Percentiles rank a stretch among this genome's conserved stretches.
phyloP scores from a whole-genome alignment of 2,329 filamentous ascomycete species.

The Calonectria hongkongensis region DNA sequence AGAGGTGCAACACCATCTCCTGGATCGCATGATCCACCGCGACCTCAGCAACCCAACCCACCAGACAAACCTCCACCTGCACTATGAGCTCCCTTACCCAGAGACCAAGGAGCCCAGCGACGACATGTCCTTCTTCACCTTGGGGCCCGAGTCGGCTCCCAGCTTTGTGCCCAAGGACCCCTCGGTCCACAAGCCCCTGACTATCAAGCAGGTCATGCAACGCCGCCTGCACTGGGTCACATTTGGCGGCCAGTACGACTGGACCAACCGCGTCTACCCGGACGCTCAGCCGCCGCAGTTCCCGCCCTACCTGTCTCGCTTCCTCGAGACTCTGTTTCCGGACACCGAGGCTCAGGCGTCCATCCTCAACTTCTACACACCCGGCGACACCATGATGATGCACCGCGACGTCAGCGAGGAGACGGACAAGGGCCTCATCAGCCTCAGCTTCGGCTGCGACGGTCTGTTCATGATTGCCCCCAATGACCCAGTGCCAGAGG shows the following conservation, averaged over 20 bases:
- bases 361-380: constrained; percentile 94
- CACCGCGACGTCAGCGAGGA: constrained; percentile 96
- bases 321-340: constrained; percentile 84
- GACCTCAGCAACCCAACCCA: constrained; percentile 85
- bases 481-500: constrained; percentile 58
- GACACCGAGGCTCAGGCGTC: constrained; percentile 88
- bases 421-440: constrained; percentile 85
- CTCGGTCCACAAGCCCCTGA: constrained; percentile 83
- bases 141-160: constrained; percentile 69
- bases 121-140: constrained; percentile 72
- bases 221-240: constrained; percentile 95
- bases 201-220: constrained; percentile 81
- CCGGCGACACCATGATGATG: constrained; percentile 92
- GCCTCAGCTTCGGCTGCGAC: constrained; percentile 92
- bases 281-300: constrained; percentile 80
- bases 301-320: constrained; percentile 80
- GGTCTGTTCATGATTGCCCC: constrained; percentile 90
- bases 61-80: constrained; percentile 92
- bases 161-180: constrained; percentile 81
- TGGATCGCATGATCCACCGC: constrained; percentile 84
- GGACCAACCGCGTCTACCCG: constrained; percentile 91
- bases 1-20: constrained; percentile 79
- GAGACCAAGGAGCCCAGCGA: constrained; percentile 48
- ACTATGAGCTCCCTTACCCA: constrained; percentile 82
- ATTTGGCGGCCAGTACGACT: constrained; percentile 96